These are phyloP conservation scores for Chlorella ohadii DNA, from an alignment of 139 green algal genomes.

Conservation along the genomic window DNA sequence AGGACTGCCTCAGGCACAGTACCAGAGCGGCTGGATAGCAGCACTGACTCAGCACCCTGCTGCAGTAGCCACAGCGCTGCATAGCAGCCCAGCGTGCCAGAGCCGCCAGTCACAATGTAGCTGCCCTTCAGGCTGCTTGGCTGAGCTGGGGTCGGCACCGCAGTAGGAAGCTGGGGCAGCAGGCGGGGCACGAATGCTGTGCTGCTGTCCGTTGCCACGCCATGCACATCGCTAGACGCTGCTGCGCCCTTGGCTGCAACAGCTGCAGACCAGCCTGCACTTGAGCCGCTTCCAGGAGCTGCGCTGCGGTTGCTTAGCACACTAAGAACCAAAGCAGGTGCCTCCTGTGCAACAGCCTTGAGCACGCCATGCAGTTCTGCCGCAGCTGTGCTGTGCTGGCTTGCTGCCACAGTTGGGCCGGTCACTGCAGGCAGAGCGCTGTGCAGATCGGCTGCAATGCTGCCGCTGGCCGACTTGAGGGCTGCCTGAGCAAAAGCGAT, in stretches of 20 bases:
- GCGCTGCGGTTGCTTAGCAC: neutral
- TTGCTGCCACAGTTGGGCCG: neutral
- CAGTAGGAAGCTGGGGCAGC: neutral
- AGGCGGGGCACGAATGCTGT: slow-evolving; percentile 20
- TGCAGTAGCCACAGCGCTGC: slow-evolving; percentile 36
- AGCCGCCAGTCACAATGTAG: slow-evolving; percentile 38
- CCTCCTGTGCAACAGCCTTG: slow-evolving; percentile 44
- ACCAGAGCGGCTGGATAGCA: slow-evolving; percentile 35
- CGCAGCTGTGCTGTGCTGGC: neutral
- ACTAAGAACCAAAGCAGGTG: neutral
- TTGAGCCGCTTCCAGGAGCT: neutral
- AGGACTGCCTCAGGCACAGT: neutral
- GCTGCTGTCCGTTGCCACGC: neutral
- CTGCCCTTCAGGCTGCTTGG: neutral
- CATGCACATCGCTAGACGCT: slow-evolving; percentile 26
- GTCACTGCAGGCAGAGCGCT: neutral
- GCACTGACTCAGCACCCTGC: slow-evolving; percentile 2
- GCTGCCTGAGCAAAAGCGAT: slow-evolving; percentile 7
- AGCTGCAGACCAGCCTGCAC: neutral
- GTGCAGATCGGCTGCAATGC: neutral
- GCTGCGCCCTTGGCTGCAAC: no score
- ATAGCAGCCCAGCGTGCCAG: slow-evolving; percentile 34
- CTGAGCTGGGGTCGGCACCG: neutral
- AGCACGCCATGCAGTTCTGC: slow-evolving; percentile 39
- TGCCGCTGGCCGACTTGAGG: neutral